phyloP scores from a whole-genome alignment of 371 early-diverging fungal genomes.

The Smittium culicis region DNA sequence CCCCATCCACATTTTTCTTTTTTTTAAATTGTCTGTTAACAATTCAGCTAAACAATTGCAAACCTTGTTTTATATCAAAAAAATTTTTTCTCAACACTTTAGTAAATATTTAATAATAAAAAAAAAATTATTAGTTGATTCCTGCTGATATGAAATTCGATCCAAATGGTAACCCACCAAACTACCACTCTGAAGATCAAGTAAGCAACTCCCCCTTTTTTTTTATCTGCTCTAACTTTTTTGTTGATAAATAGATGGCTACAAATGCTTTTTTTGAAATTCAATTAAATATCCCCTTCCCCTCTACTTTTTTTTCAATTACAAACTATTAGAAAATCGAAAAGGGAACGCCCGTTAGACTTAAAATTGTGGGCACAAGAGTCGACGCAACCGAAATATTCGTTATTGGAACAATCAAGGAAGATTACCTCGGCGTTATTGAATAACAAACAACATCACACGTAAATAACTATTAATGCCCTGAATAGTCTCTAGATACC shows the following conservation, averaged over 20 bases:
- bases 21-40: neutral
- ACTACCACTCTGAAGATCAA: slow-evolving; percentile 71
- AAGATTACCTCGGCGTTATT: slow-evolving; percentile 77
- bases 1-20: neutral
- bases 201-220: too few species aligned
- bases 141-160: slow-evolving; percentile 82
- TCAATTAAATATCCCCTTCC: too few species aligned
- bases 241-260: too few species aligned
- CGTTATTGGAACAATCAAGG: slow-evolving; percentile 91
- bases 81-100: slow-evolving; percentile 7
- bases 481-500: too few species aligned
- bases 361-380: slow-evolving; percentile 89
- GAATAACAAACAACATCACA: too few species aligned
- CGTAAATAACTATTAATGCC: too few species aligned
- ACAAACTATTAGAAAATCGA: slow-evolving; percentile 48
- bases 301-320: neutral
- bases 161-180: slow-evolving; percentile 70
- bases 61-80: neutral
- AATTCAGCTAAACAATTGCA: too few species aligned
- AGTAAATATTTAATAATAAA: slow-evolving; percentile 36
- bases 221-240: too few species aligned
- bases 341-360: slow-evolving; percentile 71
- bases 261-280: slow-evolving; percentile 4
- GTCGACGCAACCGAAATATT: slow-evolving; percentile 90
- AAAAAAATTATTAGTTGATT: slow-evolving; percentile 44